Evolutionary conservation across 2,329 filamentous ascomycete species (phyloP).

Genomic region (Dothidotthia symphoricarpi): DNA sequence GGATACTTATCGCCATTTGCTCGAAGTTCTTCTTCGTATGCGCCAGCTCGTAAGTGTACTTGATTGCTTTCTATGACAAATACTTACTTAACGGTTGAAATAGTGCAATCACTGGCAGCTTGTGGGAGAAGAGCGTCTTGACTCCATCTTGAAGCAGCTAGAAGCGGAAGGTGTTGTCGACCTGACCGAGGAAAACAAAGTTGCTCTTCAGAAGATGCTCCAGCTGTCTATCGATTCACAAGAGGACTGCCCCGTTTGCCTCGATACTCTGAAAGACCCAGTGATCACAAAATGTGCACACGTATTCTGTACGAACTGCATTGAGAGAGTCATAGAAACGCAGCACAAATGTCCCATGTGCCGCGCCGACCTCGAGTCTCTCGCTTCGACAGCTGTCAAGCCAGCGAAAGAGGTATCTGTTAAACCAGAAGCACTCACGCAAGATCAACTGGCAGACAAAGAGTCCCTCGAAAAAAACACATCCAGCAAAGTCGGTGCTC

Average conservation of each 20-base stretch:
- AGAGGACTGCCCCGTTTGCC: slow-evolving; percentile 80
- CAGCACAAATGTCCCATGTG: slow-evolving; percentile 86
- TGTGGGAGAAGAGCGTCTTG: slow-evolving; percentile 67
- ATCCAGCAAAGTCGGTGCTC: slow-evolving; percentile 79
- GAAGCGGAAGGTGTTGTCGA: slow-evolving; percentile 66
- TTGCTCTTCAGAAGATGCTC: slow-evolving; percentile 71
- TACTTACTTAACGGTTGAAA: no score
- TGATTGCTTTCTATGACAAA: no score
- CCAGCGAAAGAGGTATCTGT: slow-evolving; percentile 57
- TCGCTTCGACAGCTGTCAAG: slow-evolving; percentile 57
- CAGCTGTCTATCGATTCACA: slow-evolving; percentile 75
- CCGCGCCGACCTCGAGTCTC: slow-evolving; percentile 60
- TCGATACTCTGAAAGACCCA: slow-evolving; percentile 68
- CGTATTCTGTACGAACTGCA: slow-evolving; percentile 72
- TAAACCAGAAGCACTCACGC: slow-evolving; percentile 14
- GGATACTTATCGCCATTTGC: slow-evolving; percentile 64
- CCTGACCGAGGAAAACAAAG: slow-evolving; percentile 69
- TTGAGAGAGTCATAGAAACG: slow-evolving; percentile 68
- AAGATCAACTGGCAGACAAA: slow-evolving; percentile 52
- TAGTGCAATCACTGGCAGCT: slow-evolving; percentile 83
- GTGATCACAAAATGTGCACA: slow-evolving; percentile 86
- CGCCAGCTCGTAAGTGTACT: slow-evolving; percentile 59
- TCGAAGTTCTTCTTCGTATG: slow-evolving; percentile 79
- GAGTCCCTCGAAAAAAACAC: slow-evolving; percentile 52
- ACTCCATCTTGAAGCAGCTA: slow-evolving; percentile 67